A percentile compares a stretch with the other conserved stretches of the same genome.
Conservation (phyloP, 257 asterid species). For the Buddleja alternifolia region DNA sequence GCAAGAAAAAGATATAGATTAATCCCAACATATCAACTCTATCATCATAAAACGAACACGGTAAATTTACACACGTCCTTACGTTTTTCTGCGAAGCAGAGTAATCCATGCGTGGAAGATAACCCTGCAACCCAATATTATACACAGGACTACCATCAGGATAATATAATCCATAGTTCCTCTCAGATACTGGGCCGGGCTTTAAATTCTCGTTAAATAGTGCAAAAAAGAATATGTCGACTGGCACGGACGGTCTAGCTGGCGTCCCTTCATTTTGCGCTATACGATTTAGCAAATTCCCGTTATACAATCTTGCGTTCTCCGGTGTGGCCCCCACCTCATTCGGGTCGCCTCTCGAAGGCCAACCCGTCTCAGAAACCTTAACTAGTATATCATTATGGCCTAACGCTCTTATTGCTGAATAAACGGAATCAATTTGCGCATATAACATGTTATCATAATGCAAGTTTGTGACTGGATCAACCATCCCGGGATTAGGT, state of each 20-base stretch:
- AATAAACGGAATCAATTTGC: slow-evolving; percentile 79
- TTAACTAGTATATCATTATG: slow-evolving; percentile 51
- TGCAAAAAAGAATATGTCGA: slow-evolving; percentile 82
- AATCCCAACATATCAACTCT: not conserved
- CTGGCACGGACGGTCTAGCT: slow-evolving; percentile 60
- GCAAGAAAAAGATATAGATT: not conserved
- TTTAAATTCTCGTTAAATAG: slow-evolving; percentile 86
- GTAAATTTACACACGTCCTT: slow-evolving; percentile 27
- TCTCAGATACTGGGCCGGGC: slow-evolving; percentile 90
- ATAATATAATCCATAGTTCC: slow-evolving; percentile 84
- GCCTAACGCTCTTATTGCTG: slow-evolving; percentile 69
- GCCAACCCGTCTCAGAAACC: slow-evolving; percentile 98
- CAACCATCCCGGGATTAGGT: slow-evolving; percentile 67
- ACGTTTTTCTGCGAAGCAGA: slow-evolving; percentile 57
- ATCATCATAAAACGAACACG: not conserved
- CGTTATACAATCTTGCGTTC: slow-evolving; percentile 71
- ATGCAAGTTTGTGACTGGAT: slow-evolving; percentile 59
- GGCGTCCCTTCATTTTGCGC: slow-evolving; percentile 75
- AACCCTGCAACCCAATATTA: slow-evolving; percentile 62
- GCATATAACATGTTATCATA: slow-evolving; percentile 96
- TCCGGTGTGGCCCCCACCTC: slow-evolving; percentile 81
- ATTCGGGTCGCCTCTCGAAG: slow-evolving; percentile 70
- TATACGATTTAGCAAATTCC: slow-evolving; percentile 62
- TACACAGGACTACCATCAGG: slow-evolving; percentile 89
- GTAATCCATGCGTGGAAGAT: slow-evolving; percentile 66